Evolutionary conservation across 345 rosid species (phyloP).

Genomic region (Rhizophora mangle): DNA sequence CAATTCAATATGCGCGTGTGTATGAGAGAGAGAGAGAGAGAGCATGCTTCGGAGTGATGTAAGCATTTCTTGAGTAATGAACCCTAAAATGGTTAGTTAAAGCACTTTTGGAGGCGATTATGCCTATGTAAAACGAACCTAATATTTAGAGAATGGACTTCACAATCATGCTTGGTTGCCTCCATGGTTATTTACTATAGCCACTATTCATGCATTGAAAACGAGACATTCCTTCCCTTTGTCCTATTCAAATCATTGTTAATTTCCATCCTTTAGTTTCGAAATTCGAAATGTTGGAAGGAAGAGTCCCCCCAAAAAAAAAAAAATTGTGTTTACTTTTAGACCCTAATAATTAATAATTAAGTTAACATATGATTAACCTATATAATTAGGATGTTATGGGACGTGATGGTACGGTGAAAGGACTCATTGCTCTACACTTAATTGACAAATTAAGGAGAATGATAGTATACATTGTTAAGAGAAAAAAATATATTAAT

Average conservation of each 20-base stretch:
- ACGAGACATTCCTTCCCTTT: slow-evolving; percentile 12
- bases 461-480: not conserved
- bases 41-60: slow-evolving; percentile 38
- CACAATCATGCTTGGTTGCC: slow-evolving; percentile 16
- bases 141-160: slow-evolving; percentile 14
- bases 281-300: slow-evolving; percentile 47
- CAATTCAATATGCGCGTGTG: no score
- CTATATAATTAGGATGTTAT: not conserved
- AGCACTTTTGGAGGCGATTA: slow-evolving; percentile 14
- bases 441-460: no score
- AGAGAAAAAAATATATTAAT: no score
- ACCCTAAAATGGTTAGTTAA: slow-evolving; percentile 10
- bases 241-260: slow-evolving; percentile 1
- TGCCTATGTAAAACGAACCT: slow-evolving; percentile 20
- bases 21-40: not conserved
- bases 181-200: slow-evolving; percentile 37
- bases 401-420: slow-evolving; percentile 1
- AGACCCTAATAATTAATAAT: no score
- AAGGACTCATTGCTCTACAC: slow-evolving; percentile 10
- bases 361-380: no score
- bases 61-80: slow-evolving; percentile 27
- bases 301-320: not conserved
- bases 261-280: slow-evolving; percentile 26
- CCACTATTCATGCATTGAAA: slow-evolving; percentile 14
- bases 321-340: not conserved